Evolutionary conservation across 257 asterid genomes (phyloP).

Genomic region (Solanum arcanum): DNA sequence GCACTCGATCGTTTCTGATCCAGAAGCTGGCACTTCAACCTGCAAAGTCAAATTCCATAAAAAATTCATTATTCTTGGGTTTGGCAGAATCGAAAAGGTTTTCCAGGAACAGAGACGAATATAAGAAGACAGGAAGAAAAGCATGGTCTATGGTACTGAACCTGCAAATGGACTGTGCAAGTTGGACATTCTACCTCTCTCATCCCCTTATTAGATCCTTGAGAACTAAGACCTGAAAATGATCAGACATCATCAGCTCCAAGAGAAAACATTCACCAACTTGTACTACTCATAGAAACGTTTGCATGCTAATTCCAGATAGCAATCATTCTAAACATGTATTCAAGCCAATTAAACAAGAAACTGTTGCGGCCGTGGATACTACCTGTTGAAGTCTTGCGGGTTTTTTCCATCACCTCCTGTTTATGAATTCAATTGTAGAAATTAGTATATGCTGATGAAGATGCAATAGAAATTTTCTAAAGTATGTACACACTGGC

Average conservation of each 20-base stretch:
- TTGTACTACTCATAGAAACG: not conserved
- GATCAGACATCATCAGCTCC: not conserved
- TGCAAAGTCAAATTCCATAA: not conserved
- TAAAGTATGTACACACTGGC: not conserved
- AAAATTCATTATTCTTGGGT: not conserved
- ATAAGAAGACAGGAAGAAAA: not conserved
- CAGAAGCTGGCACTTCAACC: not conserved
- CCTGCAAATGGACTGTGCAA: constrained; percentile 91
- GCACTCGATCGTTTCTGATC: constrained; percentile 51
- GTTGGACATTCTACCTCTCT: constrained; percentile 90
- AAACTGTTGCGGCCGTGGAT: not conserved
- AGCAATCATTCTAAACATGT: not conserved
- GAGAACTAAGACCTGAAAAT: constrained; percentile 33
- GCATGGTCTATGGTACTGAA: not conserved
- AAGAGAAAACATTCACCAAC: not conserved
- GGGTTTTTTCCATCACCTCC: constrained; percentile 90
- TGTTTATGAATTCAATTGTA: constrained; percentile 19
- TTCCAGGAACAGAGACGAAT: not conserved
- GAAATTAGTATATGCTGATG: not conserved
- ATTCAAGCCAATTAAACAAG: not conserved
- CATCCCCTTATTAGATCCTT: constrained; percentile 36
- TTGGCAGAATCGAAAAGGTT: not conserved
- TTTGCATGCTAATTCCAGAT: not conserved
- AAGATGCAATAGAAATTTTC: not conserved
- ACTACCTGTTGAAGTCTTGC: constrained; percentile 38